Conservation (phyloP, 176 grass and related monocot species). For the Juncus inflexus region DNA sequence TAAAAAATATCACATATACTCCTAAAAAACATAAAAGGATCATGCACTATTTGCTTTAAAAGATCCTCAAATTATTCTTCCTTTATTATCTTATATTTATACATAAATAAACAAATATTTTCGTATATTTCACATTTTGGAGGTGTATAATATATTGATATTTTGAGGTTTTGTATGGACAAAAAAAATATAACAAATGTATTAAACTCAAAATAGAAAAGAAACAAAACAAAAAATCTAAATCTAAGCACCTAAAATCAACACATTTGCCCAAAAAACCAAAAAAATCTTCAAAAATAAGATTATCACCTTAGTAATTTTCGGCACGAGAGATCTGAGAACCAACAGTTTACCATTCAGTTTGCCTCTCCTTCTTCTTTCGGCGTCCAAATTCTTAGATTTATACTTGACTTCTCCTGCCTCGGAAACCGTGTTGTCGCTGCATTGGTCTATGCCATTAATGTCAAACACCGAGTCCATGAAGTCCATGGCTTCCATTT, state of each 20-base stretch:
- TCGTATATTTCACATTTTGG: too few species aligned
- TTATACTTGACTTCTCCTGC: slow-evolving; percentile 39
- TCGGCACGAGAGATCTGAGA: slow-evolving; percentile 76
- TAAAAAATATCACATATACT: too few species aligned
- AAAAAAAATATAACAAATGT: background rate
- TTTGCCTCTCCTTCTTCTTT: slow-evolving; percentile 61
- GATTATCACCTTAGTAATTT: slow-evolving; percentile 68
- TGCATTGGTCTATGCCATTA: slow-evolving; percentile 24
- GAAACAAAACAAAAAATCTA: slow-evolving; percentile 2
- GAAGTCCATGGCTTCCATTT: slow-evolving; percentile 16
- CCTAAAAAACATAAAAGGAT: too few species aligned
- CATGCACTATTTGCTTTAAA: too few species aligned
- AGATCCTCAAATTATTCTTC: too few species aligned
- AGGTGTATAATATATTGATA: too few species aligned
- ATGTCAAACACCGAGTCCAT: slow-evolving; percentile 30
- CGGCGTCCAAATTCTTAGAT: slow-evolving; percentile 90
- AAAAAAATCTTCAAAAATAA: background rate
- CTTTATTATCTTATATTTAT: too few species aligned
- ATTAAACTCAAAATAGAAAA: slow-evolving; percentile 8
- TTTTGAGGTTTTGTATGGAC: background rate
- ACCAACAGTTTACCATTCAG: slow-evolving; percentile 82
- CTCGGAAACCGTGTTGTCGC: slow-evolving; percentile 11
- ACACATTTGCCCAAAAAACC: background rate
- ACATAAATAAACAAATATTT: too few species aligned
- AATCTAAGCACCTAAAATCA: background rate